Conservation (phyloP, 1,139 yeast species). For the Saccharomyces hybrid region DNA sequence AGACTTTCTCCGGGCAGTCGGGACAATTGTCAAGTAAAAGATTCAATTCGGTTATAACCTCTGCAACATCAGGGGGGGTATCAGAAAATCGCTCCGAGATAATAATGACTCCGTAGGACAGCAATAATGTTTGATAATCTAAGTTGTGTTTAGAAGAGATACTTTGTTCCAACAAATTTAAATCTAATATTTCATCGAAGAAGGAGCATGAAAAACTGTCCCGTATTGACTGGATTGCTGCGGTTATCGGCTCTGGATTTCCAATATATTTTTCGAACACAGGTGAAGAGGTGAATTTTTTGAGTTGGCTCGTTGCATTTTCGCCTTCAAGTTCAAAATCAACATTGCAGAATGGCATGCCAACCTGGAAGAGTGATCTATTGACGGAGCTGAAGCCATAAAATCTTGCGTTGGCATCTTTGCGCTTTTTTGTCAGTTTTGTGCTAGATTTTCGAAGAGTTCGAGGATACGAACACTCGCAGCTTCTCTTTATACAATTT, state of each 20-base stretch:
- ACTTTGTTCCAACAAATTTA: background rate
- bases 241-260: background rate
- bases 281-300: background rate
- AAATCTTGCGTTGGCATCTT: conserved; percentile 7
- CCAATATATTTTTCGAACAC: background rate
- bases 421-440: conserved; percentile 7
- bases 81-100: background rate
- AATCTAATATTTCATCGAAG: background rate
- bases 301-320: conserved; percentile 2
- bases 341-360: conserved; percentile 11
- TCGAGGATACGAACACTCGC: conserved; percentile 7
- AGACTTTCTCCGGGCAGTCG: conserved; percentile 10
- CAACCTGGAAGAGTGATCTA: conserved; percentile 10
- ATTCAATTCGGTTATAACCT: background rate
- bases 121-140: background rate
- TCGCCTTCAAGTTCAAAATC: conserved; percentile 10
- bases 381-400: conserved; percentile 12
- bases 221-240: background rate
- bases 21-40: conserved; percentile 1
- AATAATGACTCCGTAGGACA: background rate
- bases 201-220: background rate
- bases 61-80: background rate
- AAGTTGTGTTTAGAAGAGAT: background rate
- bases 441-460: conserved; percentile 11
- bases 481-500: conserved; percentile 7